Conservation (phyloP, 2,329 filamentous ascomycete genomes). For the Monosporascus sp. region DNA sequence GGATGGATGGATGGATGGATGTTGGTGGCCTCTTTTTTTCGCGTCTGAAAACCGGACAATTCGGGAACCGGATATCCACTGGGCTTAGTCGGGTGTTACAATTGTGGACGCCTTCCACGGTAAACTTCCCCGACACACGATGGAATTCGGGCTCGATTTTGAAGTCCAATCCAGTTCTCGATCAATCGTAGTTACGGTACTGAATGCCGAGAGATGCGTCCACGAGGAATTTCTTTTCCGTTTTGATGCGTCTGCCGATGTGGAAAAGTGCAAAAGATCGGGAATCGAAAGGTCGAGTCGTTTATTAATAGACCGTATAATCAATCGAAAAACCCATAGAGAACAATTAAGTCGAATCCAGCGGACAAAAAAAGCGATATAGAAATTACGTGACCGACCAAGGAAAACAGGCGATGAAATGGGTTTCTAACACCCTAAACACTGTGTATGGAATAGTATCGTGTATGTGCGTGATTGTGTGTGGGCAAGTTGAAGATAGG, state of each 20-base stretch:
- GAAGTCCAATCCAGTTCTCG: background rate
- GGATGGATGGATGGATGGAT: too few relatives aligned
- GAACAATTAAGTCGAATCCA: background rate
- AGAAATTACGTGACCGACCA: background rate
- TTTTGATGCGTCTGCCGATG: background rate
- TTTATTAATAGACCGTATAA: background rate
- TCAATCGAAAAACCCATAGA: background rate
- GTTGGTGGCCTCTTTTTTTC: background rate
- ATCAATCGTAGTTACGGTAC: background rate
- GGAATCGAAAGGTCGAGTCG: background rate
- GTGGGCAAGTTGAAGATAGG: background rate
- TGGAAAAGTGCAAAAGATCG: too few relatives aligned
- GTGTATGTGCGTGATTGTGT: too few relatives aligned
- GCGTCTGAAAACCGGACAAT: background rate
- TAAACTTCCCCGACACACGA: background rate
- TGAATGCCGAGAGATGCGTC: background rate
- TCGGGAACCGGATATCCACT: background rate
- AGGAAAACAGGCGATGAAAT: background rate
- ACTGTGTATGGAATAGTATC: too few relatives aligned
- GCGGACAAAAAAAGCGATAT: background rate
- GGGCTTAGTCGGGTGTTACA: background rate
- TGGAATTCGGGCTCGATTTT: background rate
- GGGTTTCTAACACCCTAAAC: background rate
- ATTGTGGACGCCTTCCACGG: background rate
- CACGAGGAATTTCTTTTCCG: background rate